Evolutionary conservation across 1,284 basidiomycete species (phyloP), one percentile per base, ranked within the genome.

Genomic region (Sporisorium exsertum): DNA sequence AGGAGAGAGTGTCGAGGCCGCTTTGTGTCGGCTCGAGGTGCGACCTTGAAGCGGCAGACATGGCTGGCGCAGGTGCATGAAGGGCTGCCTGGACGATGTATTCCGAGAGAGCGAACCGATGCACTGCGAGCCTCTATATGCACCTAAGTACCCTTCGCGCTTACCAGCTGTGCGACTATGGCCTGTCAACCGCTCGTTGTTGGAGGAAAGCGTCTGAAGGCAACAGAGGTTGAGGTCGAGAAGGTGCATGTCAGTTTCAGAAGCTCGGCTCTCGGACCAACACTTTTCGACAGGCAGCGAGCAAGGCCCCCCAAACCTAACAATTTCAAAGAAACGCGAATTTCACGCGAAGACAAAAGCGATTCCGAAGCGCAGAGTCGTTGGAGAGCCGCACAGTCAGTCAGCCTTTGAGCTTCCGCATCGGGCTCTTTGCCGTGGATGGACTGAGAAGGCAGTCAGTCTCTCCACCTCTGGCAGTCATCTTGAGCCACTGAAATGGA

Each of bases 211-310:
- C n/a, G n/a, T n/a, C n/a, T n/a, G n/a, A 49, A 49, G 27, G 37
- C 32, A 13, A 20, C 20, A 3, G 16, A 27, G 33, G 32, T 46
- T 16, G 27, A 42, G 43, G 55, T 54, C 45, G 59, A 61, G 65
- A 58, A 68, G 18, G 56, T 58, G 35, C 29, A 22, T 26, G 32
- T 57, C 22, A 35, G 40, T 50, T 42, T 16, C 43, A 18, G 13
- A 35, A 49, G 58, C 29, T 66, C 63, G 69, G 69, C 69, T 63
- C 69, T 72, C 69, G 64, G 69, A 72, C 69, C 69, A 72, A 72
- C 69, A 72, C 63, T 22, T 37, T 13, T 52, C n/a, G 49, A 45
- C 22, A 49, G 26, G 26, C 24, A 20, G 15, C 22, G 26, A 49
- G 12, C 12, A 7, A 16, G 5, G 18, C 40, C 3, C 7, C n/a